phyloP scores from a whole-genome alignment of 495 filamentous ascomycete genomes.

The Xylaria intraflava region DNA sequence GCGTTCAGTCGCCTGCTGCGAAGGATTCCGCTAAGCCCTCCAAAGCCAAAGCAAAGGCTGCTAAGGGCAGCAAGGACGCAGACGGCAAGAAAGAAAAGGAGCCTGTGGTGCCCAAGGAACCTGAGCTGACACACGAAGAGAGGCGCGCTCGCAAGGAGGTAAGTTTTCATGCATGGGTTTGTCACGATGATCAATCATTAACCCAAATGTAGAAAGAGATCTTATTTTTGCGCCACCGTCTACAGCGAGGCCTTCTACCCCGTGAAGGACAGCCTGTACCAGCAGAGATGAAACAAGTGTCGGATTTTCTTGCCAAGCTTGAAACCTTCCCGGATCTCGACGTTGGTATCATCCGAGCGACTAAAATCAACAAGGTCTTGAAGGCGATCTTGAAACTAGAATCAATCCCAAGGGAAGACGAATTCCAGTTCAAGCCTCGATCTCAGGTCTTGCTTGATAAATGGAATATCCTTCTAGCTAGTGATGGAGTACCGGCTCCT shows the following conservation, averaged over 20 bases:
- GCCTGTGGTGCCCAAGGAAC: slow-evolving; percentile 37
- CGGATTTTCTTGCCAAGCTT: slow-evolving; percentile 68
- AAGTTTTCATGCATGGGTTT: slow-evolving; percentile 19
- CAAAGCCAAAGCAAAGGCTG: slow-evolving; percentile 51
- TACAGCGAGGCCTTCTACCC: slow-evolving; percentile 85
- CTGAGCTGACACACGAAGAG: slow-evolving; percentile 45
- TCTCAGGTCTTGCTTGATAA: slow-evolving; percentile 64
- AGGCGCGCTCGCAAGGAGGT: slow-evolving; percentile 52
- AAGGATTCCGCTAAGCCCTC: slow-evolving; percentile 38
- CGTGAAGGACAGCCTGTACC: slow-evolving; percentile 73
- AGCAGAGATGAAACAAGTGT: slow-evolving; percentile 84
- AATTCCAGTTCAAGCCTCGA: slow-evolving; percentile 76
- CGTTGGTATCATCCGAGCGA: slow-evolving; percentile 71
- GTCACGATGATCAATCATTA: background rate
- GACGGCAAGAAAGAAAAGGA: slow-evolving; percentile 61
- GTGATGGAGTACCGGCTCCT: slow-evolving; percentile 31
- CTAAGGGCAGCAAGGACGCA: slow-evolving; percentile 58
- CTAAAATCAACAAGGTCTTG: slow-evolving; percentile 93
- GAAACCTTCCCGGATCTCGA: slow-evolving; percentile 75
- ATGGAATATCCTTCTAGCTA: slow-evolving; percentile 75
- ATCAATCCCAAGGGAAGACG: slow-evolving; percentile 75
- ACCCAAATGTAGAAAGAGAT: slow-evolving; percentile 51
- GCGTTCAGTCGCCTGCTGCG: slow-evolving; percentile 33
- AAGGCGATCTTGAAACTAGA: slow-evolving; percentile 81
- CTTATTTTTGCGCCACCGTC: slow-evolving; percentile 77